phyloP scores from a whole-genome alignment of 768 basidiomycete species.

The Suillus subalutaceus region DNA sequence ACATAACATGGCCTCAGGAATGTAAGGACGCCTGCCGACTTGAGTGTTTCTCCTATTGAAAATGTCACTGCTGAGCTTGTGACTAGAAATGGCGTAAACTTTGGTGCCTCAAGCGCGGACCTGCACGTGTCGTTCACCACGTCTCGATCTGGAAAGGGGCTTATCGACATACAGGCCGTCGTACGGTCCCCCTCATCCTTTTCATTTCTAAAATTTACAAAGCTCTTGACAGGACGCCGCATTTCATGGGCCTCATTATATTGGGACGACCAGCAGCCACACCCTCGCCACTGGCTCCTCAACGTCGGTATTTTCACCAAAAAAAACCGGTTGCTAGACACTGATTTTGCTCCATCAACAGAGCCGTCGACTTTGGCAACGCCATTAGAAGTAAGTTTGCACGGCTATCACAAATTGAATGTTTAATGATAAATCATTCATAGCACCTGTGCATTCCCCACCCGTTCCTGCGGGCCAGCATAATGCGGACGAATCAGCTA shows the following conservation, averaged over 20 bases:
- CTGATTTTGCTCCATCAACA: slow-evolving; percentile 19
- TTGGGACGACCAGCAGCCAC: slow-evolving; percentile 36
- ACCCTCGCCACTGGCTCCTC: slow-evolving; percentile 18
- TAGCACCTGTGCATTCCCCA: slow-evolving; percentile 37
- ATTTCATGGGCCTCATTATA: slow-evolving; percentile 40
- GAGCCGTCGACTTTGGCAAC: slow-evolving; percentile 39
- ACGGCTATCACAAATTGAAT: not conserved
- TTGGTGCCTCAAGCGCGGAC: slow-evolving; percentile 31
- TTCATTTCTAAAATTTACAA: not conserved
- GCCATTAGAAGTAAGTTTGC: slow-evolving; percentile 39
- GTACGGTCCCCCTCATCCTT: slow-evolving; percentile 25
- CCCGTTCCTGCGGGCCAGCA: slow-evolving; percentile 27
- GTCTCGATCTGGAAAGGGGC: slow-evolving; percentile 23
- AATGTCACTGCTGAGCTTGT: not conserved
- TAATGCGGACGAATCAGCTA: slow-evolving; percentile 43
- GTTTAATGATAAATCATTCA: slow-evolving; percentile 1
- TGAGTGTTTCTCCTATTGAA: not conserved
- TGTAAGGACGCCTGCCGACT: slow-evolving; percentile 21
- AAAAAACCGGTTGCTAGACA: not conserved
- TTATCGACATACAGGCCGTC: slow-evolving; percentile 39
- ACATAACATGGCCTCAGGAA: slow-evolving; percentile 30
- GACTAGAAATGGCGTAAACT: slow-evolving; percentile 39
- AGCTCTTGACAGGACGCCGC: slow-evolving; percentile 37
- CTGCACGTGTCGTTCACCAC: slow-evolving; percentile 37
- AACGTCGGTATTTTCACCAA: slow-evolving; percentile 12